phyloP scores from a whole-genome alignment of 83 land plant species.

The Picea mariana region DNA sequence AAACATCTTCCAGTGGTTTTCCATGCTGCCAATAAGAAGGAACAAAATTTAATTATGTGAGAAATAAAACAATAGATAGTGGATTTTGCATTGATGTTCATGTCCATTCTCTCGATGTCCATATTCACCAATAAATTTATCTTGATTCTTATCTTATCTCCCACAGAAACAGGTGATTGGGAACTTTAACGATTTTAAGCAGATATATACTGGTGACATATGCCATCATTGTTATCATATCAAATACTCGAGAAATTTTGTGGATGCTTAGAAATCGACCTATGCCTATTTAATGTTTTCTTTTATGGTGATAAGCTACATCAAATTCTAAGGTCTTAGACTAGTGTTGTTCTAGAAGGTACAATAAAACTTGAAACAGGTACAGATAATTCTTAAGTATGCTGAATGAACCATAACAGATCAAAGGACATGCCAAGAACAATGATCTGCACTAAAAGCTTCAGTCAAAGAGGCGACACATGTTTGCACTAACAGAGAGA shows the following conservation, averaged over 20 bases:
- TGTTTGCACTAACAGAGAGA: too few relatives aligned
- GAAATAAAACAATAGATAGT: neutral
- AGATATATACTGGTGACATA: neutral
- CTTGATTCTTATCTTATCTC: neutral
- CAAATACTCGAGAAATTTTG: neutral
- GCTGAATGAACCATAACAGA: too few relatives aligned
- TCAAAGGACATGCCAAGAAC: too few relatives aligned
- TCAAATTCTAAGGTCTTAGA: too few relatives aligned
- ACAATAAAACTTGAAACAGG: too few relatives aligned
- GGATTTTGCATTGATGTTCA: neutral
- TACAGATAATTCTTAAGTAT: too few relatives aligned
- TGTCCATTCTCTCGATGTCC: neutral
- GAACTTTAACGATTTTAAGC: neutral
- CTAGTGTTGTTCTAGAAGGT: too few relatives aligned
- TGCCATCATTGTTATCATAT: neutral
- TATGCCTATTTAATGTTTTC: neutral
- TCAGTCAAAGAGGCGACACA: too few relatives aligned
- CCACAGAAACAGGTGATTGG: too few relatives aligned
- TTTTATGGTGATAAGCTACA: too few relatives aligned
- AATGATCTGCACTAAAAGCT: too few relatives aligned
- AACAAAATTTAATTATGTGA: neutral
- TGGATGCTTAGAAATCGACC: neutral
- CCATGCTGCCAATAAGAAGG: slow-evolving; percentile 49
- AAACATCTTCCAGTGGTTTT: slow-evolving; percentile 75
- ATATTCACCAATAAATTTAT: neutral